Evolutionary conservation across 169 alveolate species (phyloP).

Genomic region (Plasmodium falciparum): DNA sequence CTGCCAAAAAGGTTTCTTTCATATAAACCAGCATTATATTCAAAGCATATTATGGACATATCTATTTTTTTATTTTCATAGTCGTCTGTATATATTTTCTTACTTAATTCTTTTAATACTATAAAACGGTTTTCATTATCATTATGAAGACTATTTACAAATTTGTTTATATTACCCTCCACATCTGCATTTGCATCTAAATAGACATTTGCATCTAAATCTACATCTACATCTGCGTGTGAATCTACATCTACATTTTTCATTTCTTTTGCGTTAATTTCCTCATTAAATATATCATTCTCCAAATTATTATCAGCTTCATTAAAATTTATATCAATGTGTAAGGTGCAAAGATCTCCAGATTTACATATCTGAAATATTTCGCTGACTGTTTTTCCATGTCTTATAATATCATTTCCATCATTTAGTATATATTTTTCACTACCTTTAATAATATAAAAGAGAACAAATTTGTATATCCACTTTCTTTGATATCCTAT

Average conservation of each 20-base stretch:
- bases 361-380: slow-evolving; percentile 44
- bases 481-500: slow-evolving; percentile 76
- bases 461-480: slow-evolving; percentile 57
- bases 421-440: slow-evolving; percentile 49
- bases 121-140: background rate
- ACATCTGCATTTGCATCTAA: too few species aligned
- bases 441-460: slow-evolving; percentile 44
- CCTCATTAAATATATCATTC: background rate
- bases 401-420: slow-evolving; percentile 7
- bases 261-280: background rate
- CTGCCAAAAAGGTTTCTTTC: slow-evolving; percentile 62
- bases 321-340: slow-evolving; percentile 15
- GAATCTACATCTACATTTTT: too few species aligned
- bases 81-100: background rate
- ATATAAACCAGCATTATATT: slow-evolving; percentile 56
- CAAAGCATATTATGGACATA: slow-evolving; percentile 30
- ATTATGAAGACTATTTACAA: background rate
- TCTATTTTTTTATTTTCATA: slow-evolving; percentile 16
- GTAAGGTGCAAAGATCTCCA: slow-evolving; percentile 37
- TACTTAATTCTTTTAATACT: slow-evolving; percentile 7
- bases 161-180: background rate
- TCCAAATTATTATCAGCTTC: background rate
- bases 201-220: too few species aligned
- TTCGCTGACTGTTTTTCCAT: slow-evolving; percentile 60
- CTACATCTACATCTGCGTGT: too few species aligned